Evolutionary conservation across 2,329 filamentous ascomycete genomes (phyloP).

Genomic region (Aspergillus piperis): DNA sequence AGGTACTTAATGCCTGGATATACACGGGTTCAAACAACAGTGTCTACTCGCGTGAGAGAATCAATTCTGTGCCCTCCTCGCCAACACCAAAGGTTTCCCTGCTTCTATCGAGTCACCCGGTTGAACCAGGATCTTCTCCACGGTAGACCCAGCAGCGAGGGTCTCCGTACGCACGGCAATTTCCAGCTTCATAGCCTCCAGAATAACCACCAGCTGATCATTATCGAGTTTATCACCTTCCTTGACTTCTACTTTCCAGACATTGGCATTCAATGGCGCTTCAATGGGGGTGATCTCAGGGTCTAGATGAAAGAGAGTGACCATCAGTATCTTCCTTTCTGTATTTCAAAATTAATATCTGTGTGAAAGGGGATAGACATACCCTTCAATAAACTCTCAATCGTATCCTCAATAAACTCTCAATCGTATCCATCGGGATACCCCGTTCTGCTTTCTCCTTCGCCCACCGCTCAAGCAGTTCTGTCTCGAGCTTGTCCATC

Average conservation of each 20-base stretch:
- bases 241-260: constrained; percentile 55
- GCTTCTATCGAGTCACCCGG: constrained; percentile 42
- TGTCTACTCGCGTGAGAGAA: not conserved
- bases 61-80: constrained; percentile 20
- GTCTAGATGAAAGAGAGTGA: constrained; percentile 23
- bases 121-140: constrained; percentile 45
- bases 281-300: constrained; percentile 42
- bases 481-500: constrained; percentile 42
- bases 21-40: no score
- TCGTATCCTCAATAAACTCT: constrained; percentile 50
- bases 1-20: no score
- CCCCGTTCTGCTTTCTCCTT: constrained; percentile 51
- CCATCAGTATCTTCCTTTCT: not conserved
- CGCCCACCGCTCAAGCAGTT: constrained; percentile 39
- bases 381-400: constrained; percentile 54
- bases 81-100: constrained; percentile 35
- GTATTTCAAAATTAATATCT: not conserved
- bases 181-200: constrained; percentile 63
- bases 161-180: constrained; percentile 46
- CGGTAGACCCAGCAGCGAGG: constrained; percentile 28
- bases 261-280: constrained; percentile 52
- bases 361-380: constrained; percentile 14
- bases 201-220: constrained; percentile 48
- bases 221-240: constrained; percentile 46
- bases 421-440: constrained; percentile 53